These are phyloP conservation scores for Epichloe baconii DNA, from an alignment of 2,329 filamentous ascomycete species.

Conservation along the genomic window DNA sequence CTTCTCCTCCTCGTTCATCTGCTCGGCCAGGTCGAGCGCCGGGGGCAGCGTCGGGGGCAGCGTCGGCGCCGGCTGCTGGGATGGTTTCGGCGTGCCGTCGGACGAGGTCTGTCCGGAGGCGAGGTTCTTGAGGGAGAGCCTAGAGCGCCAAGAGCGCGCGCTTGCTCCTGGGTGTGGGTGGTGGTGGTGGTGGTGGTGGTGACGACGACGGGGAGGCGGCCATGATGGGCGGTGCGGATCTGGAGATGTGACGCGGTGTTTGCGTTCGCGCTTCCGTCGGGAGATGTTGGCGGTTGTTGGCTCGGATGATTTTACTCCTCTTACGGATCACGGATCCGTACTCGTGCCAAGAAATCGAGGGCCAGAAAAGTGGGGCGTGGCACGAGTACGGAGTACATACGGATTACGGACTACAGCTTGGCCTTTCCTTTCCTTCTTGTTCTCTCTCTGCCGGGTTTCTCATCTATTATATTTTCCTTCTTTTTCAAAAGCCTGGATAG, in stretches of 20 bases:
- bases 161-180: conserved; percentile 15
- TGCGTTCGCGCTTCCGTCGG: no score
- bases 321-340: no score
- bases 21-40: conserved; percentile 55
- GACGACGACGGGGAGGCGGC: conserved; percentile 27
- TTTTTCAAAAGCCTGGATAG: no score
- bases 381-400: no score
- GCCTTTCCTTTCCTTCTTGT: not conserved
- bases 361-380: no score
- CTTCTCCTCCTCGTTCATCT: conserved; percentile 70
- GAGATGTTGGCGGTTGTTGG: no score
- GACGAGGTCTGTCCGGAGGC: conserved; percentile 26
- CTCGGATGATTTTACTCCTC: no score
- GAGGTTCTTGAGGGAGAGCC: conserved; percentile 33
- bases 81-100: conserved; percentile 31
- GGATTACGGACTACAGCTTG: no score
- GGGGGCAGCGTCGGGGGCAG: conserved; percentile 13
- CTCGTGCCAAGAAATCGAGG: no score
- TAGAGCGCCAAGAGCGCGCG: conserved; percentile 22
- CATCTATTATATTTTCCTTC: not conserved
- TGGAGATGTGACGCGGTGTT: no score
- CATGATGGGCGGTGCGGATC: conserved; percentile 20
- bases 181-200: conserved; percentile 19
- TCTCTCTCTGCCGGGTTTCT: not conserved
- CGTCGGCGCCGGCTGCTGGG: conserved; percentile 13